These are phyloP conservation scores for Diaporthe capsici DNA, from an alignment of 2,329 filamentous ascomycete genomes.

Conservation along the genomic window DNA sequence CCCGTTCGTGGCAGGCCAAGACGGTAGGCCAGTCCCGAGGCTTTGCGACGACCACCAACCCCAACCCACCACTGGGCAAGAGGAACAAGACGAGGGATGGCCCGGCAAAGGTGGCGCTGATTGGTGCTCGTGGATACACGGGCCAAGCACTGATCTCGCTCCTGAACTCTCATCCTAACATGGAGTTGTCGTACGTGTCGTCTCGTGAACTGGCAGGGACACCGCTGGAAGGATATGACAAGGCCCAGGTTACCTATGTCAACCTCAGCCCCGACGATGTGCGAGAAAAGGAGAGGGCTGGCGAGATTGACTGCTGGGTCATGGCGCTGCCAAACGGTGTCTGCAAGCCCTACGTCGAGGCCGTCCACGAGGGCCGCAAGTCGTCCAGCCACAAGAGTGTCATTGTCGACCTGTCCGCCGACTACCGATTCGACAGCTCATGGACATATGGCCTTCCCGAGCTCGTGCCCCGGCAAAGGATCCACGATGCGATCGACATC, in stretches of 20 bases:
- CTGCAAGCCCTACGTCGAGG: constrained; percentile 94
- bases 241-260: constrained; percentile 93
- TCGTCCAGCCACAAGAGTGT: constrained; percentile 71
- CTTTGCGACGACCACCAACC: constrained; percentile 80
- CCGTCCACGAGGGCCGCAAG: constrained; percentile 79
- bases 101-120: constrained; percentile 85
- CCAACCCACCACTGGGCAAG: constrained; percentile 89
- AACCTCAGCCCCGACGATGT: constrained; percentile 91
- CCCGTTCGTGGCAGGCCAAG: constrained; percentile 38
- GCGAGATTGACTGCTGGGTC: constrained; percentile 94
- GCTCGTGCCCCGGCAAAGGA: constrained; percentile 81
- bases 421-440: constrained; percentile 88
- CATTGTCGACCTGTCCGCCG: constrained; percentile 94
- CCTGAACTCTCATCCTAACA: constrained; percentile 87
- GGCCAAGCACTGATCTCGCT: constrained; percentile 91
- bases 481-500: constrained; percentile 85
- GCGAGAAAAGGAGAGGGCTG: constrained; percentile 84
- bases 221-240: constrained; percentile 89
- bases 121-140: constrained; percentile 94
- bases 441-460: constrained; percentile 96
- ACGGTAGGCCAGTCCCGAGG: constrained; percentile 52
- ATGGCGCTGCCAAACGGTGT: constrained; percentile 97
- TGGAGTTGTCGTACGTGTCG: constrained; percentile 92
- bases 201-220: constrained; percentile 92
- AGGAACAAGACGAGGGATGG: constrained; percentile 88